Conservation (phyloP, 495 filamentous ascomycete genomes). For the Xylaria sp. region DNA sequence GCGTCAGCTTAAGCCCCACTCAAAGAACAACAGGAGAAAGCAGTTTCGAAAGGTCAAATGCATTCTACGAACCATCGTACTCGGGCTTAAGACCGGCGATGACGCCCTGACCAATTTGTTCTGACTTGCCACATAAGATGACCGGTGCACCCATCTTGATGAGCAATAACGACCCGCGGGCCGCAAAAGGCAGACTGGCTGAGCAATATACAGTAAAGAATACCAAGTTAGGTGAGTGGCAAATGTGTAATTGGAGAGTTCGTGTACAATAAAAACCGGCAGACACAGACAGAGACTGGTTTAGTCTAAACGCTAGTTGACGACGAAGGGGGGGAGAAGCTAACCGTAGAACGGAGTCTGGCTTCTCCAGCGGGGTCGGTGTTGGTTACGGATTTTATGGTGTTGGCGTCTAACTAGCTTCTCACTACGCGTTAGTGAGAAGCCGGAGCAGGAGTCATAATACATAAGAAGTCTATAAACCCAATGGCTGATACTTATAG, state of each 20-base stretch:
- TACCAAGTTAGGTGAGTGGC: background rate
- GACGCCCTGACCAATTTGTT: slow-evolving; percentile 37
- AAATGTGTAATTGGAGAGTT: background rate
- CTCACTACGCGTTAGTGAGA: background rate
- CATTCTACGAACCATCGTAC: slow-evolving; percentile 38
- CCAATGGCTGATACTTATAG: background rate
- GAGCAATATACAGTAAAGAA: background rate
- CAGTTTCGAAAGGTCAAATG: background rate
- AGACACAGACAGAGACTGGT: background rate
- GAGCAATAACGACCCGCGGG: background rate
- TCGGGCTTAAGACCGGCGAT: slow-evolving; percentile 43
- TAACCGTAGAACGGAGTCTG: background rate
- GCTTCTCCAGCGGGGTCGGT: background rate
- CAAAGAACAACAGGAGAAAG: background rate
- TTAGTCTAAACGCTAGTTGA: background rate
- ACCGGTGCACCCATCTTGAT: slow-evolving; percentile 36
- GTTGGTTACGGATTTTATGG: background rate
- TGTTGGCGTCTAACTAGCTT: background rate
- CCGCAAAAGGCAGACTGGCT: background rate
- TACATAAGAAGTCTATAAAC: background rate
- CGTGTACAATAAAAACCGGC: background rate
- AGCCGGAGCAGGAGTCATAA: too few species aligned
- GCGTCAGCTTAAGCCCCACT: slow-evolving; percentile 19
- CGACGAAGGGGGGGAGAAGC: background rate
- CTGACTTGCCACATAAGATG: slow-evolving; percentile 39